Evolutionary conservation across 371 early-diverging fungal genomes (phyloP), one percentile per base, ranked within the genome.

Genomic region (Syncephalastrum monosporum): DNA sequence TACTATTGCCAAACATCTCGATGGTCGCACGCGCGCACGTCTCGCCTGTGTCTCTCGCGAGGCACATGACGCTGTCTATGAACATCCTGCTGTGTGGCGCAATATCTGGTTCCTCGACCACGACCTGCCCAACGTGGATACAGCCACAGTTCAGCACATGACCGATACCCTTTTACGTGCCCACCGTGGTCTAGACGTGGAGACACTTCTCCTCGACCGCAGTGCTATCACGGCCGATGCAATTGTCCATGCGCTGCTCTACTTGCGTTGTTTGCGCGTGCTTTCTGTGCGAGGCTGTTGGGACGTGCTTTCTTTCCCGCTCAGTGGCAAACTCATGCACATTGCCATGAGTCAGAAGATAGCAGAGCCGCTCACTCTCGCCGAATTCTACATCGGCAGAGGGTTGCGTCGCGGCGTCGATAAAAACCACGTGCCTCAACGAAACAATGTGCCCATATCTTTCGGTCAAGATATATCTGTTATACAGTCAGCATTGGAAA

Each of bases 381-480:
- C 50, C 10, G 15, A 24, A 3, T 63, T 67, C 19, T 56, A 53
- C 12, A 19, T 67, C n/a, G 65, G 65, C 46, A 59, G 56, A 24
- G 56, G 57, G 15, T 50, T 65, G 7, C 60, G 60, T 10, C 57
- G 65, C 14, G 65, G 65, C n/a, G 33, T 52, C 8, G 46, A 53
- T 16, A 42, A 53, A n/a, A 48, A 59, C n/a, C 55, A 56, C 15
- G 23, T 27, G 15, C 57, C 60, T 13, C 47, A 48, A 5, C 51
- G 53, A 12, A 52, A 52, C 23, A 53, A 59, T 15, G 47, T 42
- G 24, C 59, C 59, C 17, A 24, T 57, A 42, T 65, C 65, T 4
- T 65, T 65, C 42, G 68, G 68, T 17, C 56, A 59, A 41, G 68
- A 67, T 48, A 47, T 67, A 12, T 45, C 53, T 10, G 44, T 59